phyloP scores from a whole-genome alignment of 202 grass and related monocot species.

The Zoysia matrella region DNA sequence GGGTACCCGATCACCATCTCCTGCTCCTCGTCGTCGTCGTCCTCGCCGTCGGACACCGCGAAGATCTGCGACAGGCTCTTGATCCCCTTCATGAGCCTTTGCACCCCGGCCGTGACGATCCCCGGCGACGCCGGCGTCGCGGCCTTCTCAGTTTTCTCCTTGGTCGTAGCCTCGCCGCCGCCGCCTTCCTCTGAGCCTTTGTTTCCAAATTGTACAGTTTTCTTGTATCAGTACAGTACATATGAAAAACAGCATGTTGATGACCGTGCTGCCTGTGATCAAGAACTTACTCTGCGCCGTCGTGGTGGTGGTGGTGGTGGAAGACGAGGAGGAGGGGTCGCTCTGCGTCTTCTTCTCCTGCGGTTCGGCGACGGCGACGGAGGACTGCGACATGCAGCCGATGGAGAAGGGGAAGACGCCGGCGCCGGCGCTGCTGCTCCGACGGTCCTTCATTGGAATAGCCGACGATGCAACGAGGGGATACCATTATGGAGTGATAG shows the following conservation, averaged over 20 bases:
- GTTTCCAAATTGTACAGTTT: neutral
- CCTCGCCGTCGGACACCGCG: slow-evolving; percentile 36
- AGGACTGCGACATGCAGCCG: slow-evolving; percentile 75
- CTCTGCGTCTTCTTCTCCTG: slow-evolving; percentile 47
- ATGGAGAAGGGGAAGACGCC: slow-evolving; percentile 71
- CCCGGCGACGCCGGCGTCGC: slow-evolving; percentile 20
- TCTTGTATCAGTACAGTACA: neutral
- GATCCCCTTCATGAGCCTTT: slow-evolving; percentile 70
- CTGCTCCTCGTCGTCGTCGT: slow-evolving; percentile 34
- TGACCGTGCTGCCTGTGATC: neutral
- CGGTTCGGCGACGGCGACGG: slow-evolving; percentile 46
- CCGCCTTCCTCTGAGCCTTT: slow-evolving; percentile 9
- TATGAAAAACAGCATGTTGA: neutral
- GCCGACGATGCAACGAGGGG: neutral
- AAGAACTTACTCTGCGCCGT: slow-evolving; percentile 22
- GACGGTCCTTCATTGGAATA: slow-evolving; percentile 61
- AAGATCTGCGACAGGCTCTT: slow-evolving; percentile 74
- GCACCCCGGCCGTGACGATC: slow-evolving; percentile 54
- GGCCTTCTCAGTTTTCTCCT: neutral
- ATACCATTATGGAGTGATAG: neutral
- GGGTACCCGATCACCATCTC: slow-evolving; percentile 90
- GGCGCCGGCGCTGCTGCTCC: slow-evolving; percentile 40
- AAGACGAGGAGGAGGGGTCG: slow-evolving; percentile 18
- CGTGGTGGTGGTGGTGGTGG: neutral
- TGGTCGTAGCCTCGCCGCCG: slow-evolving; percentile 37